A percentile compares a stretch with the other conserved stretches of the same genome.
phyloP scores from a whole-genome alignment of 1,139 yeast genomes.

The Saccharomyces hybrid region DNA sequence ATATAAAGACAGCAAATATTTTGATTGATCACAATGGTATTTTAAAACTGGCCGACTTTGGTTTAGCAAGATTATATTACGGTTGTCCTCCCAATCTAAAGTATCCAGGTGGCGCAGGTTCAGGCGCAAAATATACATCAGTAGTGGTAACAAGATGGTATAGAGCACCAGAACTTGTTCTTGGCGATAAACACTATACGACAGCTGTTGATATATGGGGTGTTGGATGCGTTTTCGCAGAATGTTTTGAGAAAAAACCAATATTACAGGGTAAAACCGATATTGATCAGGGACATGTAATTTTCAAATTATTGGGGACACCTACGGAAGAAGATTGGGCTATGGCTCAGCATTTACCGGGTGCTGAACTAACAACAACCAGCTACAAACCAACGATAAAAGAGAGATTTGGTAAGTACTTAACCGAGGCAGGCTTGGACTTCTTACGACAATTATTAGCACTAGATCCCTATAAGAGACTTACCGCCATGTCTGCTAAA shows the following conservation, averaged over 20 bases:
- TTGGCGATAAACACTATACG: slow-evolving; percentile 81
- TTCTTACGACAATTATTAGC: slow-evolving; percentile 50
- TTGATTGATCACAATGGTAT: slow-evolving; percentile 70
- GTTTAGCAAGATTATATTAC: slow-evolving; percentile 73
- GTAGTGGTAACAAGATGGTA: slow-evolving; percentile 96
- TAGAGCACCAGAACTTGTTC: slow-evolving; percentile 83
- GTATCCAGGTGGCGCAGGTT: slow-evolving; percentile 57
- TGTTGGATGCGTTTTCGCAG: slow-evolving; percentile 92
- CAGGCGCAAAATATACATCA: slow-evolving; percentile 67
- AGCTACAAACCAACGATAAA: slow-evolving; percentile 51
- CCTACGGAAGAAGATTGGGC: slow-evolving; percentile 65
- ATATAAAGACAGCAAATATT: slow-evolving; percentile 89
- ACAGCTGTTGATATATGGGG: slow-evolving; percentile 98
- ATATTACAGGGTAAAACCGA: slow-evolving; percentile 82
- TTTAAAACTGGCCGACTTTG: slow-evolving; percentile 87
- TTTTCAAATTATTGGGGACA: slow-evolving; percentile 75
- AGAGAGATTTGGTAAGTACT: slow-evolving; percentile 37
- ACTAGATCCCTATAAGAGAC: slow-evolving; percentile 62
- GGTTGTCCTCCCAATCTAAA: slow-evolving; percentile 59
- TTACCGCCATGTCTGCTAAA: slow-evolving; percentile 74
- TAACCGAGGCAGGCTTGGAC: slow-evolving; percentile 30
- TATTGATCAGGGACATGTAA: slow-evolving; percentile 78
- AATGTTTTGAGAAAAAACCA: slow-evolving; percentile 72
- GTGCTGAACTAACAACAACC: slow-evolving; percentile 37
- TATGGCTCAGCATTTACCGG: slow-evolving; percentile 56